Evolutionary conservation across 345 rosid genomes (phyloP).

Genomic region (Acer negundo): DNA sequence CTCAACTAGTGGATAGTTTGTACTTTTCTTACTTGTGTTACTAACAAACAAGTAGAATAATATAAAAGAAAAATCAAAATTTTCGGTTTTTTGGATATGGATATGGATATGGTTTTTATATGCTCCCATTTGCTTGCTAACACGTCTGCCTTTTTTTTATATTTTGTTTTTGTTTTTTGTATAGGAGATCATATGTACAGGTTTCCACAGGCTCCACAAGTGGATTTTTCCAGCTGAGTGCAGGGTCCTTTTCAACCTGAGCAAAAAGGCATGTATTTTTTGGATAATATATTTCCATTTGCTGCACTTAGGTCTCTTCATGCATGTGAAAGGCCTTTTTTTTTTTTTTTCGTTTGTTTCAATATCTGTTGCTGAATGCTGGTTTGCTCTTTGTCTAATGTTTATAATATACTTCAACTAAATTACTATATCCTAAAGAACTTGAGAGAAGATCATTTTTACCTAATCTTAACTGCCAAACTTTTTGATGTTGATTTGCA

Average conservation of each 20-base stretch:
- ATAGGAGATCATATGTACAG: no score
- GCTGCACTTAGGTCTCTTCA: neutral
- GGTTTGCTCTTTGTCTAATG: neutral
- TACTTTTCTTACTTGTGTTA: neutral
- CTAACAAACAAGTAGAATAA: neutral
- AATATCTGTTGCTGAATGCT: no score
- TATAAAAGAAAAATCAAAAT: neutral
- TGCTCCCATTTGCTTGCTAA: neutral
- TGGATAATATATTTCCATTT: neutral
- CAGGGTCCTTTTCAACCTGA: conserved; percentile 6
- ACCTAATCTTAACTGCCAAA: conserved; percentile 26
- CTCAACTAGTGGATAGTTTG: neutral
- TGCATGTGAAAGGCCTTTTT: neutral
- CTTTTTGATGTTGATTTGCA: neutral
- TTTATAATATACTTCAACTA: neutral
- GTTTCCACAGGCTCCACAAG: neutral
- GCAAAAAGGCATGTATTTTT: neutral
- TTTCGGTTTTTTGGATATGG: neutral
- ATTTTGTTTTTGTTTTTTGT: neutral
- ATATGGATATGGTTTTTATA: neutral
- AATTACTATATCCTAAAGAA: neutral
- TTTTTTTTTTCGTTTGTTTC: neutral
- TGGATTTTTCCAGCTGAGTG: neutral
- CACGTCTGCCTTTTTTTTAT: conserved; percentile 5
- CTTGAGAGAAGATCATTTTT: neutral